Conservation (phyloP, 345 rosid species). For the Microcos paniculata region DNA sequence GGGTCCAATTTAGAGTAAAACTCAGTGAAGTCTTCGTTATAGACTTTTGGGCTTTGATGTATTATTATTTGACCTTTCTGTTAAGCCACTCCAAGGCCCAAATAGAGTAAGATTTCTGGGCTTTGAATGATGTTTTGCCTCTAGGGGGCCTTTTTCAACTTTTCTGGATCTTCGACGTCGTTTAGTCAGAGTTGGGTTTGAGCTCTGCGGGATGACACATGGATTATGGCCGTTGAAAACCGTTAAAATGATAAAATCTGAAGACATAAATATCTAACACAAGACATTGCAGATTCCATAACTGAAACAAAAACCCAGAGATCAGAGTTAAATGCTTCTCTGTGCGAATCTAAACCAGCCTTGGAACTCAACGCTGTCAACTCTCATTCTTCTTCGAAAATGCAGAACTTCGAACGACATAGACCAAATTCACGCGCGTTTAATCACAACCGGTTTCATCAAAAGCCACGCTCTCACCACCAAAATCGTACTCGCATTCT, state of each 20-base stretch:
- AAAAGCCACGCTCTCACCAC: slow-evolving; percentile 29
- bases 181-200: background rate
- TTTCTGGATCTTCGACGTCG: too few species aligned
- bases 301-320: background rate
- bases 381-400: slow-evolving; percentile 33
- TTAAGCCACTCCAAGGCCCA: too few species aligned
- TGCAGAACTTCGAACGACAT: slow-evolving; percentile 37
- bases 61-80: too few species aligned
- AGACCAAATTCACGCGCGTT: slow-evolving; percentile 25
- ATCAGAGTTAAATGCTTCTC: slow-evolving; percentile 25
- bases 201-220: too few species aligned
- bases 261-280: background rate
- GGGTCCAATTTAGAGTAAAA: too few species aligned
- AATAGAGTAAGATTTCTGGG: too few species aligned
- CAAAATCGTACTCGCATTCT: slow-evolving; percentile 33
- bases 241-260: background rate
- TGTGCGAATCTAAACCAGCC: slow-evolving; percentile 33
- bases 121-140: too few species aligned
- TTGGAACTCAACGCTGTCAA: slow-evolving; percentile 40
- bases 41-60: too few species aligned
- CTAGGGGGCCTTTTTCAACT: too few species aligned
- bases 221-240: background rate
- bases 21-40: too few species aligned
- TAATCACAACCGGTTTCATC: slow-evolving; percentile 37
- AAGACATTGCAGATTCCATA: background rate